Evolutionary conservation across 2,329 filamentous ascomycete species (phyloP).

Genomic region (Colletotrichum nymphaeae): DNA sequence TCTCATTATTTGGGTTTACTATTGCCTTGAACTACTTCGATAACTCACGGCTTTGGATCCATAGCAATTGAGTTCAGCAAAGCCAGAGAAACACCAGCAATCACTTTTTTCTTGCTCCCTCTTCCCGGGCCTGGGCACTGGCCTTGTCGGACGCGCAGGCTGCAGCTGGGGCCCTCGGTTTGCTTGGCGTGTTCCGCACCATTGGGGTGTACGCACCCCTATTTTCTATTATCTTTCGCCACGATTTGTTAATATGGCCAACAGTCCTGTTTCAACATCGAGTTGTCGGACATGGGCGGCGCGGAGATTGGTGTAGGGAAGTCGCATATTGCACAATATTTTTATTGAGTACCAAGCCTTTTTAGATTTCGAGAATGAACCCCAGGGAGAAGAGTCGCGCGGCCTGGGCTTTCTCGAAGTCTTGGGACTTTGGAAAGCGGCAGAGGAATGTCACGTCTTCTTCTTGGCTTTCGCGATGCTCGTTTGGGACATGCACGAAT

Average conservation of each 20-base stretch:
- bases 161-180: neutral
- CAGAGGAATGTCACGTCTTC: neutral
- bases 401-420: too few species aligned
- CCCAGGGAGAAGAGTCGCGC: neutral
- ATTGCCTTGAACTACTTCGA: neutral
- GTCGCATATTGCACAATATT: neutral
- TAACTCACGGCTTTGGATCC: neutral
- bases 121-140: neutral
- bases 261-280: neutral
- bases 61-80: neutral
- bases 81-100: neutral
- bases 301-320: conserved; percentile 3
- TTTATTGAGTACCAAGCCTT: neutral
- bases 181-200: neutral
- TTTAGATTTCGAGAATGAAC: neutral
- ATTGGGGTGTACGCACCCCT: neutral
- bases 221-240: neutral
- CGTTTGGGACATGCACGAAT: too few species aligned
- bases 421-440: neutral
- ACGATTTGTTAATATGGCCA: neutral
- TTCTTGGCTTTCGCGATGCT: neutral
- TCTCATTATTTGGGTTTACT: neutral
- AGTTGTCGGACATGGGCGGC: neutral
- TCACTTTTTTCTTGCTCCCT: neutral
- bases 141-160: neutral